Evolutionary conservation across 805 yeast species (phyloP).

Genomic region (Maudiozyma bulderi): DNA sequence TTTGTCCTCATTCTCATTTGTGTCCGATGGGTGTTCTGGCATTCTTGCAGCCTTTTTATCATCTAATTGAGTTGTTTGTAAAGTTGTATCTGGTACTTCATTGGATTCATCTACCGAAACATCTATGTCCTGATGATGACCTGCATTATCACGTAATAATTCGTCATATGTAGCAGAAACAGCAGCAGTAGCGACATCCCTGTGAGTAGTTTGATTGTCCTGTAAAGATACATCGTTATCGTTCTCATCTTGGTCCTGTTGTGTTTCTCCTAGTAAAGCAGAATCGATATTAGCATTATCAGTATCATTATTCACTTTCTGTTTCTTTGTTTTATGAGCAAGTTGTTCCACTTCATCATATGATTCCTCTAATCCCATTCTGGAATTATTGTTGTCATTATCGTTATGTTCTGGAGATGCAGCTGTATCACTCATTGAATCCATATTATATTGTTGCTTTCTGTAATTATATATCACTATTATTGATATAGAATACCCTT

Average conservation of each 20-base stretch:
- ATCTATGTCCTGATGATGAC: conserved; percentile 9
- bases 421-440: neutral
- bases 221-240: conserved; percentile 3
- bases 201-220: neutral
- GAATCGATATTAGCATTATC: conserved; percentile 21
- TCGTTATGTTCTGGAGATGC: neutral
- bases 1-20: neutral
- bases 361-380: neutral
- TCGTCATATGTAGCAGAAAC: conserved; percentile 22
- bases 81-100: neutral
- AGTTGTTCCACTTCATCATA: neutral
- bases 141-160: conserved; percentile 15
- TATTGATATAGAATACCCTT: neutral
- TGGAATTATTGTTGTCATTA: neutral
- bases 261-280: conserved; percentile 15
- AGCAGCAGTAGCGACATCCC: conserved; percentile 9
- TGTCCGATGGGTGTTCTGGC: too few relatives aligned
- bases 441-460: neutral
- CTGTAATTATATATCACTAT: neutral
- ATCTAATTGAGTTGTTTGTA: too few relatives aligned
- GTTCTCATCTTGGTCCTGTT: conserved; percentile 3
- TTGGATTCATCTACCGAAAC: neutral
- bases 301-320: neutral
- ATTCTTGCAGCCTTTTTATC: too few relatives aligned
- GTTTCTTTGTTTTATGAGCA: neutral